Evolutionary conservation across 768 basidiomycete genomes (phyloP).

Genomic region (Pisolithus orientalis): DNA sequence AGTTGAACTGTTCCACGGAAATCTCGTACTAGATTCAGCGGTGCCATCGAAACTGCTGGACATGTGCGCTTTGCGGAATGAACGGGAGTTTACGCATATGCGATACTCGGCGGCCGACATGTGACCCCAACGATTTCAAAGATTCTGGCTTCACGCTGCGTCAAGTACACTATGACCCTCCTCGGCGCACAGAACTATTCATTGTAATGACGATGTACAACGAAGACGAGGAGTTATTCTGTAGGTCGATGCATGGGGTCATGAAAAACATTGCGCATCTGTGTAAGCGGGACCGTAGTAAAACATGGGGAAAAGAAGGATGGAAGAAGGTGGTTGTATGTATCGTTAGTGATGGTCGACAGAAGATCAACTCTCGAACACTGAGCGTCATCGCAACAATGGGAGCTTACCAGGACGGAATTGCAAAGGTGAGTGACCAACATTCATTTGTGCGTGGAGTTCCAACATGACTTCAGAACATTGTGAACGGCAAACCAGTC

Average conservation of each 20-base stretch:
- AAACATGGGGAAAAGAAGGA: slow-evolving; percentile 95
- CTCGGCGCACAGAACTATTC: slow-evolving; percentile 87
- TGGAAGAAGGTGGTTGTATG: slow-evolving; percentile 99
- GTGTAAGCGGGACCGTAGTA: slow-evolving; percentile 78
- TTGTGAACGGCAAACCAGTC: slow-evolving; percentile 78
- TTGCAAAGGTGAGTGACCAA: slow-evolving; percentile 61
- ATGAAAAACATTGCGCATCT: slow-evolving; percentile 91
- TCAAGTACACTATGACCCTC: slow-evolving; percentile 88
- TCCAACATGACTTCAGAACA: slow-evolving; percentile 37
- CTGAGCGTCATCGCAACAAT: slow-evolving; percentile 86
- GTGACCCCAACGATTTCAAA: slow-evolving; percentile 92
- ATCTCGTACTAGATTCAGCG: slow-evolving; percentile 85
- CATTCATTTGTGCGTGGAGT: not conserved
- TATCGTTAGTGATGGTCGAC: slow-evolving; percentile 81
- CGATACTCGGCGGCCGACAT: slow-evolving; percentile 94
- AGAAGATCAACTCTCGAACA: slow-evolving; percentile 80
- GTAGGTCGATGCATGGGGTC: slow-evolving; percentile 91
- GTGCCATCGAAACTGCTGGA: slow-evolving; percentile 90
- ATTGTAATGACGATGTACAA: slow-evolving; percentile 99
- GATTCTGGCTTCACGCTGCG: slow-evolving; percentile 78
- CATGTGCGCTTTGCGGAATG: slow-evolving; percentile 68
- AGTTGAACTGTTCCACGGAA: slow-evolving; percentile 90
- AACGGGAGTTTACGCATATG: slow-evolving; percentile 93
- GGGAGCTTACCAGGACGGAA: slow-evolving; percentile 92
- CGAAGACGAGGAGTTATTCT: slow-evolving; percentile 86